Evolutionary conservation across 352 stramenopile genomes (phyloP), one percentile per base, ranked within the genome.

Genomic region (Elongisporangium anandrum): DNA sequence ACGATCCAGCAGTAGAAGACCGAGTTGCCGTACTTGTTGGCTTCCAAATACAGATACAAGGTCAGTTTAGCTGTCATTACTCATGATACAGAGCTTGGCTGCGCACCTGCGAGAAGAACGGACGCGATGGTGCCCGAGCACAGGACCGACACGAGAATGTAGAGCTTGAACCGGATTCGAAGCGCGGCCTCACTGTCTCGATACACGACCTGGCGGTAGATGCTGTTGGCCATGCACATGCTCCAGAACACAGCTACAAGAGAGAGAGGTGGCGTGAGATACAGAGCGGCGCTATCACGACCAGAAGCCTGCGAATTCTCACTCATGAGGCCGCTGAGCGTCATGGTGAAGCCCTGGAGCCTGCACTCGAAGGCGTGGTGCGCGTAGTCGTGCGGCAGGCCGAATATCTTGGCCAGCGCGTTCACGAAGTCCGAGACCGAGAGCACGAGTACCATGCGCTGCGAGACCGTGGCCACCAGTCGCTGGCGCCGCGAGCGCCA

Each of bases 1-100:
- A 52, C 49, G 19, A 93, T 64, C 83, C 81, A 93, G 77, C 85
- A 95, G 69, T 88, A 93, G 61, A 90, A 93, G 22, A 70, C 81
- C 34, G 83, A 78, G 56, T 80, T 52, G 23, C 65, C 68, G 20
- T 69, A 79, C 23, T 64, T 24, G 4, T 63, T 29, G 34, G 47
- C 55, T 50, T 8, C 4, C 29, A 41, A 13, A 13, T 2, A 8
- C 29, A 41, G 9, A 41, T 41, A 41, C 29, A 41, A 41, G 5
- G 29, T 15, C 29, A 41, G 5, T 9, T 13, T 15, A 13, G 29
- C 29, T 15, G 13, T 1, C 13, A 9, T 41, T 4, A 15, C 9
- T 41, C 12, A 58, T 16, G 3, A 52, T 45, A 39, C 15, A 63
- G 19, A 62, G 52, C 10, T 50, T 55, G 50, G 56, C 49, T 9